A percentile compares a stretch with the other conserved stretches of the same genome.
phyloP scores from a whole-genome alignment of 148 eudicot species.

The Tetragonia tetragonoides region DNA sequence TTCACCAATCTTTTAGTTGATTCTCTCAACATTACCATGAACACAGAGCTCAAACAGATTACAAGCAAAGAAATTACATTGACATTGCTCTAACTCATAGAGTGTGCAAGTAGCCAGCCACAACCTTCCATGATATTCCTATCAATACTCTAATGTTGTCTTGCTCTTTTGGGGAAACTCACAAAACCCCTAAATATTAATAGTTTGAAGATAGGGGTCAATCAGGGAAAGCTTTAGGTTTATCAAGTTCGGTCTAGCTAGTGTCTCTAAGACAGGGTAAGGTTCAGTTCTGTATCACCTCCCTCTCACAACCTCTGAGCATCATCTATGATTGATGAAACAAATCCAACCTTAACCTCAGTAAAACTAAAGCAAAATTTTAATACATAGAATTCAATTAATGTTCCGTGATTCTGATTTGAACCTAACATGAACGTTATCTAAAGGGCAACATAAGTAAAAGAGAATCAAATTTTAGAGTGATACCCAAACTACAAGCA shows the following conservation, averaged over 20 bases:
- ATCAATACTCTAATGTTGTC: neutral
- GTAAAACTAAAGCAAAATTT: too few species aligned
- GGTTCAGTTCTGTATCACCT: neutral
- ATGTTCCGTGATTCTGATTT: neutral
- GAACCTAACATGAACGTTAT: neutral
- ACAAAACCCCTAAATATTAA: neutral
- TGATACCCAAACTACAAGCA: conserved; percentile 81
- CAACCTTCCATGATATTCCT: neutral
- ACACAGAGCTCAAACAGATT: neutral
- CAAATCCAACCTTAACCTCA: too few species aligned
- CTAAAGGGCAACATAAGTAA: neutral
- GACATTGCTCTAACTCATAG: neutral
- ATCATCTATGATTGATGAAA: too few species aligned
- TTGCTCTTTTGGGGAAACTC: neutral
- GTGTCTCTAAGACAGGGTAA: neutral
- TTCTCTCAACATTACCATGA: neutral
- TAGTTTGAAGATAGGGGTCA: neutral
- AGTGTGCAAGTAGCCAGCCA: neutral
- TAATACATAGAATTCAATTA: neutral
- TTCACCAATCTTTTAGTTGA: neutral
- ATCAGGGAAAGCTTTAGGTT: neutral
- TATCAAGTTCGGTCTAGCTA: conserved; percentile 1
- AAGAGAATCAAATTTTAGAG: neutral
- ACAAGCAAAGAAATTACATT: neutral
- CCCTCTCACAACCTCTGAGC: too few species aligned